These are phyloP conservation scores for Gnomoniopsis sp. DNA, from an alignment of 2,329 filamentous ascomycete species.

Conservation along the genomic window DNA sequence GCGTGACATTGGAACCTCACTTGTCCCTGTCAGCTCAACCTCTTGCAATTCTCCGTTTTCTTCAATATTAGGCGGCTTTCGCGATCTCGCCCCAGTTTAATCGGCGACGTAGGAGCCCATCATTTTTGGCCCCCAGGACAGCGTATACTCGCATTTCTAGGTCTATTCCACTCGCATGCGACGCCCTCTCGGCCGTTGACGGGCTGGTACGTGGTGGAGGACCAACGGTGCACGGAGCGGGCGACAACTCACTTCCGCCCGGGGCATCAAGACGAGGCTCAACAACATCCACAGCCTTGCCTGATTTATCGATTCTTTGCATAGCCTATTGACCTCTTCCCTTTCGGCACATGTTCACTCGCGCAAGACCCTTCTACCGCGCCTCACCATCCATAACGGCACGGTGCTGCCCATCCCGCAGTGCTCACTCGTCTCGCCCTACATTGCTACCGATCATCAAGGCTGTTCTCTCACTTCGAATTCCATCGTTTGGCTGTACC, in stretches of 20 bases:
- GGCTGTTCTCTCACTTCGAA: not conserved
- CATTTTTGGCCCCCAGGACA: not conserved
- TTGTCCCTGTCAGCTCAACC: conserved; percentile 2
- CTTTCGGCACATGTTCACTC: not conserved
- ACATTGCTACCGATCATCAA: not conserved
- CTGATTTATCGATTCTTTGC: not conserved
- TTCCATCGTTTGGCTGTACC: not conserved
- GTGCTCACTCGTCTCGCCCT: not conserved
- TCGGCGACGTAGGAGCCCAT: not conserved
- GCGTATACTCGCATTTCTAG: not conserved
- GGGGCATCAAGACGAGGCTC: not conserved
- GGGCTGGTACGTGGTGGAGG: conserved; percentile 1
- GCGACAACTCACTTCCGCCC: not conserved
- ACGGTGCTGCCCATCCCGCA: not conserved
- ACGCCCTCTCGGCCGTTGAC: not conserved
- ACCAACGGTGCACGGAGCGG: not conserved
- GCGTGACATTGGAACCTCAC: not conserved
- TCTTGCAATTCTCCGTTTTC: not conserved
- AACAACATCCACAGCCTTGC: not conserved
- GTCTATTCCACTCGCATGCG: not conserved
- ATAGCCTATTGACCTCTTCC: not conserved
- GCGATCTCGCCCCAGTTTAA: not conserved
- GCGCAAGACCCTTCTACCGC: not conserved
- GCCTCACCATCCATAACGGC: not conserved
- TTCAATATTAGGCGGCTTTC: too few species aligned